Percentiles rank a stretch among this genome's conserved stretches.
Evolutionary conservation across 2,329 filamentous ascomycete species (phyloP).

Genomic region (Neonectria neomacrospora): DNA sequence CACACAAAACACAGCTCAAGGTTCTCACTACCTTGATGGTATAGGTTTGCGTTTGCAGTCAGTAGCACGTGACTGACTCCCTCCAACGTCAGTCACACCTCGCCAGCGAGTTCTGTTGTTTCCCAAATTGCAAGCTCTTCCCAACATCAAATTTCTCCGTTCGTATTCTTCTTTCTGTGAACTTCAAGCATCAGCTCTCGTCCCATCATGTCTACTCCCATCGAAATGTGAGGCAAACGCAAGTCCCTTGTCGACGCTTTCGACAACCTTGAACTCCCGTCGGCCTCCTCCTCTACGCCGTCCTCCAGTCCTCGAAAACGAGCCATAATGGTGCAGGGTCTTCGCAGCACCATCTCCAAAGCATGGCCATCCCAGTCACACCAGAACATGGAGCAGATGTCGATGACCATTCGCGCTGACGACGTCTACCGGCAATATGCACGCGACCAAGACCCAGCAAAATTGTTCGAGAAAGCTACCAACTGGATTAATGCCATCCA

Average conservation of each 20-base stretch:
- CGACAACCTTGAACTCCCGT: not conserved
- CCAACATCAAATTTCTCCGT: not conserved
- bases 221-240: not conserved
- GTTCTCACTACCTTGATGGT: no score
- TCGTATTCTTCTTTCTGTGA: no score
- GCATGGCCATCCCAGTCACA: not conserved
- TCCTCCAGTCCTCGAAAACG: not conserved
- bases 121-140: no score
- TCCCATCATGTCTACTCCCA: not conserved
- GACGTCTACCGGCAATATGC: constrained; percentile 22
- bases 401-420: constrained; percentile 7
- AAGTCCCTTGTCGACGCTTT: not conserved
- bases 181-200: not conserved
- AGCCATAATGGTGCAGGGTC: not conserved
- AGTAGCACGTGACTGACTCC: no score
- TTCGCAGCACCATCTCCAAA: not conserved
- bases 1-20: no score
- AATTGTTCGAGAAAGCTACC: constrained; percentile 27
- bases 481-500: not conserved
- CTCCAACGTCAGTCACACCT: no score
- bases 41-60: no score
- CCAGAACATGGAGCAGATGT: no score
- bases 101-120: no score
- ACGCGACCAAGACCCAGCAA: constrained; percentile 19
- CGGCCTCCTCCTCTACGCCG: not conserved